Percentiles rank a stretch among this genome's conserved stretches.
Conservation (phyloP, 2,329 filamentous ascomycete genomes). For the Harringtonia lauricola region DNA sequence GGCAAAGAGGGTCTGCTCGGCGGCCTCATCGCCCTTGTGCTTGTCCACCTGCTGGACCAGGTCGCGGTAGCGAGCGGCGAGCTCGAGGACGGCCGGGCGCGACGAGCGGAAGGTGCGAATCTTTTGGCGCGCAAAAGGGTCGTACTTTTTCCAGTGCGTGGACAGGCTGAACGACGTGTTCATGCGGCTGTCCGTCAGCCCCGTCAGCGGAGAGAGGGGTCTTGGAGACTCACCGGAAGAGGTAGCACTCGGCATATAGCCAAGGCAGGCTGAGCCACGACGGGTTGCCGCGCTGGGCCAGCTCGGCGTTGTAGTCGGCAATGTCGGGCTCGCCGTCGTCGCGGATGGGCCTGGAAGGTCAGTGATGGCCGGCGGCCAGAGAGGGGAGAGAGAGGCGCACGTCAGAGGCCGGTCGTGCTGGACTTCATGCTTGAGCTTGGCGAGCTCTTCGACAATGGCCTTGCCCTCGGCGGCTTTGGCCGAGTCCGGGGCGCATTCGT, state of each 20-base stretch:
- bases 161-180: slow-evolving; percentile 67
- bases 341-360: slow-evolving; percentile 46
- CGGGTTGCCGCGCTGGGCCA: slow-evolving; percentile 60
- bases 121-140: slow-evolving; percentile 84
- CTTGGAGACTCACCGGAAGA: slow-evolving; percentile 57
- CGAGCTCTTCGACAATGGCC: slow-evolving; percentile 67
- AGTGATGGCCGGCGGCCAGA: too few species aligned
- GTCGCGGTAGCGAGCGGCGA: slow-evolving; percentile 33
- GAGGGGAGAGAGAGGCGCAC: slow-evolving; percentile 1
- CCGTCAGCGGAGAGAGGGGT: not conserved
- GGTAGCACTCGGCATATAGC: slow-evolving; percentile 89
- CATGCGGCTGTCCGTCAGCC: slow-evolving; percentile 56
- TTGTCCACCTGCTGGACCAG: slow-evolving; percentile 47
- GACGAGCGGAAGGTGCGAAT: slow-evolving; percentile 87
- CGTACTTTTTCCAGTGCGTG: slow-evolving; percentile 78
- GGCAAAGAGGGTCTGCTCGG: slow-evolving; percentile 68
- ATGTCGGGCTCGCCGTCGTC: slow-evolving; percentile 74
- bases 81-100: slow-evolving; percentile 49
- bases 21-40: slow-evolving; percentile 52
- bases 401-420: slow-evolving; percentile 70
- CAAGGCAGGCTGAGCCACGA: slow-evolving; percentile 80
- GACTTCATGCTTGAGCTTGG: slow-evolving; percentile 83
- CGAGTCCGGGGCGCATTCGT: slow-evolving; percentile 45
- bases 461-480: slow-evolving; percentile 72
- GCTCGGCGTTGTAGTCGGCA: slow-evolving; percentile 72